Base-by-base conservation (phyloP, 768 basidiomycete species). In the Ramaria sp. region DNA sequence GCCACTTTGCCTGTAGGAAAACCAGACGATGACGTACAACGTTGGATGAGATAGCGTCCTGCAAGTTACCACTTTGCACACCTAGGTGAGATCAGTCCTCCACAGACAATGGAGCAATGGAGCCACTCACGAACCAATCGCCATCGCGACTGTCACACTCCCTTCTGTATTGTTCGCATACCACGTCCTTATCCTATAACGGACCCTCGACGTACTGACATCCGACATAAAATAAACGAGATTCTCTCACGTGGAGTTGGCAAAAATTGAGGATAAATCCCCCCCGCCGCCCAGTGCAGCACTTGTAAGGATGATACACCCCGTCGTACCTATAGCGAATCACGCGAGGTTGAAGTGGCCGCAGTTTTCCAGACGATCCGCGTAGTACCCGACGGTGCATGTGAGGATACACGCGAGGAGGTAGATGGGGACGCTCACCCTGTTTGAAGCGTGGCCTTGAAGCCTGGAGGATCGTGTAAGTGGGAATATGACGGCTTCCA, bases 341-440 rank as follows among this genome's bases (percentile, higher is more conserved):
- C n/a, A n/a, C n/a, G n/a, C 16, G 20, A 55, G 24, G 44, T 84
- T 85, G 52, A 84, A 77, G 57, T n/a, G 69, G 38, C 71, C 78
- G 18, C 83, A 72, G 42, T 69, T 70, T n/a, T 77, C 78, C 25
- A 75, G 66, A 6, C 76, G 73, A 61, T 87, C 85, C 24, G 83
- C 82, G 22, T 79, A 60, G 55, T 81, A 71, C 15, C 85, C 85
- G 44, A 85, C 68, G 30, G 70, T 55, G 57, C 77, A 73, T 5
- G 87, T 88, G 61, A 85, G 69, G 37, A 85, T 64, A 60, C 84
- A 85, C n/a, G 81, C 79, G 77, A 82, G 85, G 5, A 74, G 77
- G 62, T 88, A 88, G 28, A 88, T 82, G 1, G 87, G 86, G 3
- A 88, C 85, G 0, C 84, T 84, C 15, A 90, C 70, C 10, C 88